Conservation (phyloP, 495 filamentous ascomycete species). For the Apiosordaria backusii region DNA sequence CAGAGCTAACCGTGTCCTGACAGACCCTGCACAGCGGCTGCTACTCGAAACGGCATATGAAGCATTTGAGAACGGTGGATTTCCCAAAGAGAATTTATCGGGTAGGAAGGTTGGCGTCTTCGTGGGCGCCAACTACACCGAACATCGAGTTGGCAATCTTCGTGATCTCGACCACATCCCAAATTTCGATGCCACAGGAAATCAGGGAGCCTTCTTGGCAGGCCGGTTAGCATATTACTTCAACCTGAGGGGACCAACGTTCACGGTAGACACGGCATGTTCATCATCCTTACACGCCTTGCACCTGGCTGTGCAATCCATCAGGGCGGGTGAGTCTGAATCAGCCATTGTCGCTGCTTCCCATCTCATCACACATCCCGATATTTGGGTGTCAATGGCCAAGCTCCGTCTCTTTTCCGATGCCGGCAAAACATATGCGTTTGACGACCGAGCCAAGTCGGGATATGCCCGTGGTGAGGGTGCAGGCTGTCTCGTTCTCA, state of each 20-base stretch:
- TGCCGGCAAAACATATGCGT: constrained; percentile 38
- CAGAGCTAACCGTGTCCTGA: background rate
- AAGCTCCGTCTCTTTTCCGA: constrained; percentile 37
- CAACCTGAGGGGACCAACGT: constrained; percentile 52
- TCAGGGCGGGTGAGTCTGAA: constrained; percentile 55
- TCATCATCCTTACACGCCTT: constrained; percentile 63
- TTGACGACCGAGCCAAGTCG: constrained; percentile 41
- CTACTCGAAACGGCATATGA: constrained; percentile 55
- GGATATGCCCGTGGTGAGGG: constrained; percentile 47
- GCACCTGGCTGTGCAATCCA: constrained; percentile 73
- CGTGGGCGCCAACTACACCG: constrained; percentile 39
- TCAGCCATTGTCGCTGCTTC: constrained; percentile 47
- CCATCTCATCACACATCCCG: constrained; percentile 42
- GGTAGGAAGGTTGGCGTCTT: constrained; percentile 47
- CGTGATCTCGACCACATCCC: constrained; percentile 41
- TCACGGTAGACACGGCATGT: constrained; percentile 82
- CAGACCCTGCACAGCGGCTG: constrained; percentile 54
- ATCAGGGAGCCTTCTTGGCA: constrained; percentile 46
- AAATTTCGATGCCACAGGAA: constrained; percentile 41
- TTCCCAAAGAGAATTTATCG: constrained; percentile 43
- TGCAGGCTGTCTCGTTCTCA: constrained; percentile 46
- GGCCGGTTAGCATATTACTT: constrained; percentile 57
- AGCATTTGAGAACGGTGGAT: constrained; percentile 48
- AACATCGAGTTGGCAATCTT: constrained; percentile 37
- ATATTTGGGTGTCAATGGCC: constrained; percentile 41